Evolutionary conservation across 441 rosid genomes (phyloP), one percentile per base, ranked within the genome.

Genomic region (Erodium texanum): DNA sequence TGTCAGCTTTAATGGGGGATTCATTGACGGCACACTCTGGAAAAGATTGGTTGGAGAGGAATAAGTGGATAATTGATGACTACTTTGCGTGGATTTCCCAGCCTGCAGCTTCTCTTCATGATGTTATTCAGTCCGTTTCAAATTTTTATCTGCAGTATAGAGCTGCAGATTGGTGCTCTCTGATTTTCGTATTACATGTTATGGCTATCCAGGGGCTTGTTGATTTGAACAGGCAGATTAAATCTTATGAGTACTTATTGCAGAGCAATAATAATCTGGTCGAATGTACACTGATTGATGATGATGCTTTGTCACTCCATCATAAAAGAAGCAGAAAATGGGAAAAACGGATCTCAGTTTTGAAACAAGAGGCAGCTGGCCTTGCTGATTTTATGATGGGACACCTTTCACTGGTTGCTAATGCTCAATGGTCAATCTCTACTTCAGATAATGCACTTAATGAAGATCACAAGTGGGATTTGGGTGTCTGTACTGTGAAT

Each of bases 201-300:
- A 82, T 87, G 77, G 84, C 85, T 75, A 77, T 95, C 78, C 98
- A 90, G 83, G 86, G 96, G 81, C 92, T 92, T 75, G 85, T 75
- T 76, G 98, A 95, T 84, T 73, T 95, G 88, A 92, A 87, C 74
- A 87, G 88, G 82, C 80, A 78, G 79, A 83, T 87, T 66, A 87
- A 81, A 43, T 82, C 93, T 73, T 83, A 82, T 27, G 85, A 78
- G 73, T 92, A 87, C 79, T 65, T 89, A 66, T 81, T 78, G 77
- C 82, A 82, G 73, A 80, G 77, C 43, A 81, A 70, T 76, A 82
- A 72, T 69, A 71, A 71, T 80, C 63, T 71, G 68, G 66, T 81
- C 62, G 73, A 81, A 74, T 73, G 56, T 75, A 70, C 85, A 75
- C 66, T 75, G 79, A 71, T 82, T 75, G 86, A 76, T 65, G 81